Conservation (phyloP, 345 rosid genomes). For the Pseudoturritis turrita region DNA sequence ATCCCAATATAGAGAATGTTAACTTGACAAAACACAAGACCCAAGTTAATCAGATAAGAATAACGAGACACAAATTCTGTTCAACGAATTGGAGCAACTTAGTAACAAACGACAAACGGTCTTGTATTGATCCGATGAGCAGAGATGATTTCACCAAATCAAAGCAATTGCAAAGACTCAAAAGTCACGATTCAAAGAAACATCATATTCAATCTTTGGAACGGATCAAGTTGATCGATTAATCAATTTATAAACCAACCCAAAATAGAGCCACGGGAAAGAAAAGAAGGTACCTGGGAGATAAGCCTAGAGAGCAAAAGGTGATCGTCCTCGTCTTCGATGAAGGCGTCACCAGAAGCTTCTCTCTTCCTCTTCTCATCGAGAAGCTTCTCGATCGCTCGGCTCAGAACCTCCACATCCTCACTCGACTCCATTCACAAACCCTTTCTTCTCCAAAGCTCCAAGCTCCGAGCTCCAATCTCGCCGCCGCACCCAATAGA, state of each 20-base stretch:
- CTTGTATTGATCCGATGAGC: background rate
- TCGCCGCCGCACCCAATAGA: too few species aligned
- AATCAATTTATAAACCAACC: too few species aligned
- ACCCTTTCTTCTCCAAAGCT: too few species aligned
- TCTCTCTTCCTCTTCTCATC: conserved; percentile 38
- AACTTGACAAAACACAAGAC: background rate
- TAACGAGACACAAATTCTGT: background rate
- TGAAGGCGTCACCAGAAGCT: conserved; percentile 23
- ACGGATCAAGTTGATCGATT: too few species aligned
- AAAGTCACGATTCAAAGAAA: background rate
- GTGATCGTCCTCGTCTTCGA: conserved; percentile 41
- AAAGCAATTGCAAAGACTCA: background rate
- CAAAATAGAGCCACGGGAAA: too few species aligned
- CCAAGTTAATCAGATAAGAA: background rate
- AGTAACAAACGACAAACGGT: background rate
- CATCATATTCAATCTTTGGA: background rate
- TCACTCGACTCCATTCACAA: conserved; percentile 37
- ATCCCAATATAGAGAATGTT: background rate
- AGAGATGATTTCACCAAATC: background rate
- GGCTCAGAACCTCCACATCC: conserved; percentile 38
- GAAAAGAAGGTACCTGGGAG: conserved; percentile 47
- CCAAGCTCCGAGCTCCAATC: too few species aligned
- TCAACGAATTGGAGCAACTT: background rate
- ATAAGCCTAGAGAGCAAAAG: conserved; percentile 51
- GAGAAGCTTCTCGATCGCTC: conserved; percentile 47